phyloP scores from a whole-genome alignment of 2,329 filamentous ascomycete species.

The Fusarium scirpi region DNA sequence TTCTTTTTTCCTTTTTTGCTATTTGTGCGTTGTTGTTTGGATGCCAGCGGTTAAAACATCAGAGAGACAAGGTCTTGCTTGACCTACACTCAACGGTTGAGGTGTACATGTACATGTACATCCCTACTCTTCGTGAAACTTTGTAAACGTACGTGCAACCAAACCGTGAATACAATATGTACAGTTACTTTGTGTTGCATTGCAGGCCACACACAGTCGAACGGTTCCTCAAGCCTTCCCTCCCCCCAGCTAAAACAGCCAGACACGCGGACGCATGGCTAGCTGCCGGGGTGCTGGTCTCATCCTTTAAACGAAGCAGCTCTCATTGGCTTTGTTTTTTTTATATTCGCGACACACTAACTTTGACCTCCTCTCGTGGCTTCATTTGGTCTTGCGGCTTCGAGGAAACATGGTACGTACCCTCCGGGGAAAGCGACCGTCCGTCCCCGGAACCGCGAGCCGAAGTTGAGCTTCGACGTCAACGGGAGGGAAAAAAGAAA shows the following conservation, averaged over 20 bases:
- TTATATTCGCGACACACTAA: slow-evolving; percentile 1
- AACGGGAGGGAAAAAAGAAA: background rate
- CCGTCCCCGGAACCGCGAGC: slow-evolving; percentile 27
- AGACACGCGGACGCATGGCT: slow-evolving; percentile 37
- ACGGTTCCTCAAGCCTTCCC: slow-evolving; percentile 21
- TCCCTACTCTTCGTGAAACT: background rate
- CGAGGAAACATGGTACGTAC: slow-evolving; percentile 34
- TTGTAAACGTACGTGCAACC: background rate
- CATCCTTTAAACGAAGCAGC: slow-evolving; percentile 10
- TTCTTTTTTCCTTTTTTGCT: background rate
- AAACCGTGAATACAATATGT: slow-evolving; percentile 3
- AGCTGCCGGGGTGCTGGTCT: slow-evolving; percentile 28
- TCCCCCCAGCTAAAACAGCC: slow-evolving; percentile 18
- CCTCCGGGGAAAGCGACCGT: slow-evolving; percentile 26
- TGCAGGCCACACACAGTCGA: slow-evolving; percentile 26
- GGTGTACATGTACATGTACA: background rate
- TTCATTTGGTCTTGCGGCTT: slow-evolving; percentile 11
- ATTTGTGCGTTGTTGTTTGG: slow-evolving; percentile 12
- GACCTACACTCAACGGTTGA: background rate
- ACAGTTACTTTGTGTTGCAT: slow-evolving; percentile 34
- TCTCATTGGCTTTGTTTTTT: slow-evolving; percentile 23
- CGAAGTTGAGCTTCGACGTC: slow-evolving; percentile 28
- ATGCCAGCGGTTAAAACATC: slow-evolving; percentile 13
- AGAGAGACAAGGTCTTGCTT: slow-evolving; percentile 9
- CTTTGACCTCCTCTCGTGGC: background rate